These are phyloP conservation scores for Hysterium pulicare DNA, from an alignment of 2,329 filamentous ascomycete genomes.

Conservation along the genomic window DNA sequence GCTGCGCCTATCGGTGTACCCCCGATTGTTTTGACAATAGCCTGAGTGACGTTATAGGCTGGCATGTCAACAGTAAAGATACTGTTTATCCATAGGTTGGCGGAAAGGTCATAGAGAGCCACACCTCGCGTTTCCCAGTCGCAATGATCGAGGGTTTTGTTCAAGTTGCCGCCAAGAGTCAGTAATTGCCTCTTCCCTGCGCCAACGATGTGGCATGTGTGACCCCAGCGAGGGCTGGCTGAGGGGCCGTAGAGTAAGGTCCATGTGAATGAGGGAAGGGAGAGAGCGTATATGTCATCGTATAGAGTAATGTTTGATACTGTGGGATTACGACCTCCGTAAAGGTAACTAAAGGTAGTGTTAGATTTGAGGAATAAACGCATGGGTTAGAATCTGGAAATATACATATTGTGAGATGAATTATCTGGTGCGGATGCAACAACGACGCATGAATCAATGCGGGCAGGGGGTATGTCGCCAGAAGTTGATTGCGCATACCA, in stretches of 20 bases:
- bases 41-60: slow-evolving; percentile 1
- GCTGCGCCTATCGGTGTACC: slow-evolving; percentile 1
- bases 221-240: slow-evolving; percentile 28
- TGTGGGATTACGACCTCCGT: slow-evolving; percentile 41
- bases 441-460: slow-evolving; percentile 41
- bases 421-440: slow-evolving; percentile 38
- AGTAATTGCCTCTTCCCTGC: slow-evolving; percentile 29
- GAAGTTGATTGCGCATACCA: slow-evolving; percentile 41
- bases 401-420: slow-evolving; percentile 42
- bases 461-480: slow-evolving; percentile 33
- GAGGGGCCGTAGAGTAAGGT: slow-evolving; percentile 27
- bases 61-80: slow-evolving; percentile 1
- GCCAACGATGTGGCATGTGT: slow-evolving; percentile 35
- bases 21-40: slow-evolving; percentile 4
- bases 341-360: slow-evolving; percentile 28
- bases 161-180: slow-evolving; percentile 30
- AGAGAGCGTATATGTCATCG: slow-evolving; percentile 44
- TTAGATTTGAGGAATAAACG: slow-evolving; percentile 20
- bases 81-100: slow-evolving; percentile 1
- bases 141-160: slow-evolving; percentile 1
- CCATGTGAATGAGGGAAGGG: slow-evolving; percentile 44
- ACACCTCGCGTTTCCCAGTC: slow-evolving; percentile 4
- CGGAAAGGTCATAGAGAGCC: slow-evolving; percentile 2
- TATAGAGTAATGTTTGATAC: slow-evolving; percentile 14
- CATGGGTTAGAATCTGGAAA: slow-evolving; percentile 17